Base-by-base conservation (phyloP, 1,284 basidiomycete species). In the Amylostereum areolatum region DNA sequence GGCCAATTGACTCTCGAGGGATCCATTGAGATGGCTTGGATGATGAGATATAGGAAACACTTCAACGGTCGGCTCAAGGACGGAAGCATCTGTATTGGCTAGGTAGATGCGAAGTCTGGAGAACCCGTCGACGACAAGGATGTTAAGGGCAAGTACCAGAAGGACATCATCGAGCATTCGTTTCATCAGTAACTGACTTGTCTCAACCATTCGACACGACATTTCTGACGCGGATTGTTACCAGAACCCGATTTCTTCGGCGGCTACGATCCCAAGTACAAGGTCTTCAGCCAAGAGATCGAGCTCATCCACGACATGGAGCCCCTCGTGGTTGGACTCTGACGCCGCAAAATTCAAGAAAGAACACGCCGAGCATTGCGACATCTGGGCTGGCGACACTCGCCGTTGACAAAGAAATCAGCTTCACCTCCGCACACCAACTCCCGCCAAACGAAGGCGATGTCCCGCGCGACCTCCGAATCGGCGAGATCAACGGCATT, bases 101-200 rank as follows among this genome's bases (percentile, higher is more conserved):
- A 97, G 96, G 93, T 98, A 48, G 96, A 98, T 61, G 82, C 83
- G 62, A 96, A 97, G 77, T 82, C 86, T 18, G 81, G 76, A 44
- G 95, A 98, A 60, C 93, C 95, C 18, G 87, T 99, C 46, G 95
- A 98, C 62, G 96, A 99, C 74, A 97, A 97, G 73, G 96, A 99
- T 59, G 86, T 98, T 55, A 86, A 89, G 55, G 84, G 85, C 43
- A 89, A 86, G 54, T 99, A 97, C 67, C 94, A 99, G 73, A 92
- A 93, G 69, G 92, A 97, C 9, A 94, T 99, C 56, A 69, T 97
- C 50, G 77, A 75, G 34, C 95, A 98, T 64, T 80, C 93, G n/a
- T 96, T 97, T 68, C 89, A 98, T 62, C 89, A 96, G 52, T 69
- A 99, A 52, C 96, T 99, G 56, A 92, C 91, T 93, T 60, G 63